Evolutionary conservation across 2,329 filamentous ascomycete genomes (phyloP), one percentile per base, ranked within the genome.

Genomic region (Didymella pomorum): DNA sequence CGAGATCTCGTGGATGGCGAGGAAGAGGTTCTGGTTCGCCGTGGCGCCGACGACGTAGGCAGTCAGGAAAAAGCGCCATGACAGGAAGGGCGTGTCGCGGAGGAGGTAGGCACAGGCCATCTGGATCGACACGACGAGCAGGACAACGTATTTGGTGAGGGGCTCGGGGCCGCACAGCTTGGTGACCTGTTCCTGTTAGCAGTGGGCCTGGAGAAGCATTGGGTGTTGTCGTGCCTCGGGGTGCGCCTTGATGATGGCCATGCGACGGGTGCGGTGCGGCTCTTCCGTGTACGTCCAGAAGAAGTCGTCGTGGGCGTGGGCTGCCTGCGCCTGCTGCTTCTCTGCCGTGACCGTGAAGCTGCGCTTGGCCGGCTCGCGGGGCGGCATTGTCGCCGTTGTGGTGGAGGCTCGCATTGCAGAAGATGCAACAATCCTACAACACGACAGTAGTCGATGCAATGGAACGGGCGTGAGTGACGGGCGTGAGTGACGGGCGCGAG

Each of bases 241-340:
- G 76, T 99, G 94, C 54, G 94, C 93, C 82, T 97, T 98, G 80
- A 99, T 98, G 71, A 99, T 99, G 62, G 93, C 92, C 69, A 94
- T 87, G 56, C 95, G 87, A 68, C 95, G 85, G 29, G 94, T 95
- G 68, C 93, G 87, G 79, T 99, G 95, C 62, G 95, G 95, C 80
- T 99, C 95, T 78, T 99, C 95, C 10, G 95, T 97, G 76, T 99
- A 98, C 39, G 95, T 97, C 95, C 96, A 98, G 81, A 96, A 97
- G 84, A 98, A 98, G 76, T 88, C 84, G 62, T 88, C 76, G 41
- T 79, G 65, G 42, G 76, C 73, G 37, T 70, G 60, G 23, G 56
- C 58, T 39, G 45, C 44, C n/a, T 57, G 50, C 23, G 56, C 51
- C 45, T 61, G 57, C 52, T 63, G 54, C 51, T 67, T 41, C 46